These are phyloP conservation scores for Mycena belliarum DNA, from an alignment of 768 basidiomycete species.

Conservation along the genomic window DNA sequence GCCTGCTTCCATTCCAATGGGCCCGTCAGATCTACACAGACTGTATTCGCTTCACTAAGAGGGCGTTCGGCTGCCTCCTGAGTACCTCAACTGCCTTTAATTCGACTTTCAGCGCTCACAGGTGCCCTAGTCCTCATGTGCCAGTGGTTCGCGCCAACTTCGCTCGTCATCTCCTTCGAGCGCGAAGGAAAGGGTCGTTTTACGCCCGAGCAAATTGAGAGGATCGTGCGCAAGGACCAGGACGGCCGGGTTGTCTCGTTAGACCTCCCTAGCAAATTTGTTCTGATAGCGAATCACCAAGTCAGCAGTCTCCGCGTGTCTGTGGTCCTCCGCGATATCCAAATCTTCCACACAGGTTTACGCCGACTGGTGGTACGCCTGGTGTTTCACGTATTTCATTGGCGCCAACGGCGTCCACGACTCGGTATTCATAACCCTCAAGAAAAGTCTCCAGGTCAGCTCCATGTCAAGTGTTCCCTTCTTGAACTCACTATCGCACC, in stretches of 20 bases:
- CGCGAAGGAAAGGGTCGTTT: slow-evolving; percentile 65
- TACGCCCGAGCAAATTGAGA: slow-evolving; percentile 57
- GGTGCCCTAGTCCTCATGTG: slow-evolving; percentile 64
- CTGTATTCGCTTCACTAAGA: slow-evolving; percentile 81
- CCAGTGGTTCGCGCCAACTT: slow-evolving; percentile 82
- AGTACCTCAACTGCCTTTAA: slow-evolving; percentile 45
- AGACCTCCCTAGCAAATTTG: slow-evolving; percentile 74
- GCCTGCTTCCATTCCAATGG: slow-evolving; percentile 59
- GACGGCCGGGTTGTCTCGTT: slow-evolving; percentile 60
- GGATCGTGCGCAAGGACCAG: slow-evolving; percentile 55
- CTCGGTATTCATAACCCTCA: slow-evolving; percentile 87
- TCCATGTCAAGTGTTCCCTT: background rate
- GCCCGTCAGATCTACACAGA: slow-evolving; percentile 60
- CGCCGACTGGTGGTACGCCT: slow-evolving; percentile 87
- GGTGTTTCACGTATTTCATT: slow-evolving; percentile 78
- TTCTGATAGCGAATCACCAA: slow-evolving; percentile 93
- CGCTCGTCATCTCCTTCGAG: slow-evolving; percentile 72
- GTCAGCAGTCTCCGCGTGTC: slow-evolving; percentile 42
- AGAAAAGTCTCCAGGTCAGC: slow-evolving; percentile 79
- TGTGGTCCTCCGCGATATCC: background rate
- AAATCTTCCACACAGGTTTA: slow-evolving; percentile 59
- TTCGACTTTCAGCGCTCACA: background rate
- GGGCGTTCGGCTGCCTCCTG: slow-evolving; percentile 73
- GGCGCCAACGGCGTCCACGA: slow-evolving; percentile 59
- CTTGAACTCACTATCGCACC: background rate